Percentiles rank a stretch among this genome's conserved stretches.
phyloP scores from a whole-genome alignment of 2,329 filamentous ascomycete genomes.

The Neopestalotiopsis sp. region DNA sequence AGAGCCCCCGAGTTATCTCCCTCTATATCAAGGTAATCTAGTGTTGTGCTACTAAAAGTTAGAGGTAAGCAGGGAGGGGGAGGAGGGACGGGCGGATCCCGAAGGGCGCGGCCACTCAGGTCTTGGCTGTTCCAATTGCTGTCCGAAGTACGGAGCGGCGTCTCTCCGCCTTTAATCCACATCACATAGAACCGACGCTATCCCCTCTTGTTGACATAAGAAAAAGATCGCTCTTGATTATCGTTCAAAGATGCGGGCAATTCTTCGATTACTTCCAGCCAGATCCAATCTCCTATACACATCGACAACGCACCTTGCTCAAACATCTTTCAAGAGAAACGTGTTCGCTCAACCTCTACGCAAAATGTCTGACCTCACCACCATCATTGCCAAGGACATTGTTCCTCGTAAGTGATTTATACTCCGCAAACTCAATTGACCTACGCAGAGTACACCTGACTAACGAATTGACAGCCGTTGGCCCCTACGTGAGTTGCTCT shows the following conservation, averaged over 20 bases:
- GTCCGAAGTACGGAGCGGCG: slow-evolving; percentile 19
- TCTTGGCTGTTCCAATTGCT: slow-evolving; percentile 5
- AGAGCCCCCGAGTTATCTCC: not conserved
- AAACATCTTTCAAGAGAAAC: slow-evolving; percentile 29
- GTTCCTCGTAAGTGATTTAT: slow-evolving; percentile 56
- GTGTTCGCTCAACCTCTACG: slow-evolving; percentile 38
- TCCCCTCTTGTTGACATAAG: slow-evolving; percentile 5
- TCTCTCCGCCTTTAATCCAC: slow-evolving; percentile 6
- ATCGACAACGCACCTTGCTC: slow-evolving; percentile 20
- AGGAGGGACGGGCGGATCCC: not conserved
- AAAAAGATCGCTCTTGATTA: not conserved
- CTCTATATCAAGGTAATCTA: not conserved
- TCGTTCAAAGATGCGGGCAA: slow-evolving; percentile 1
- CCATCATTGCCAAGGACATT: slow-evolving; percentile 64
- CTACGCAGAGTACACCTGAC: slow-evolving; percentile 27
- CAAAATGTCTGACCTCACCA: slow-evolving; percentile 51
- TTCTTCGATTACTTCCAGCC: slow-evolving; percentile 1
- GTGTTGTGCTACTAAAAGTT: not conserved
- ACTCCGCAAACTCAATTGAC: slow-evolving; percentile 23
- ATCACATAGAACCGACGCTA: slow-evolving; percentile 4
- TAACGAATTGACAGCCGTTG: slow-evolving; percentile 53
- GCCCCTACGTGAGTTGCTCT: slow-evolving; percentile 63
- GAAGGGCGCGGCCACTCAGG: not conserved
- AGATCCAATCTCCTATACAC: slow-evolving; percentile 12
- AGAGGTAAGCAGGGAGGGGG: not conserved